A percentile compares a stretch with the other conserved stretches of the same genome.
phyloP scores from a whole-genome alignment of 345 rosid genomes.

The Limnanthes douglasii region DNA sequence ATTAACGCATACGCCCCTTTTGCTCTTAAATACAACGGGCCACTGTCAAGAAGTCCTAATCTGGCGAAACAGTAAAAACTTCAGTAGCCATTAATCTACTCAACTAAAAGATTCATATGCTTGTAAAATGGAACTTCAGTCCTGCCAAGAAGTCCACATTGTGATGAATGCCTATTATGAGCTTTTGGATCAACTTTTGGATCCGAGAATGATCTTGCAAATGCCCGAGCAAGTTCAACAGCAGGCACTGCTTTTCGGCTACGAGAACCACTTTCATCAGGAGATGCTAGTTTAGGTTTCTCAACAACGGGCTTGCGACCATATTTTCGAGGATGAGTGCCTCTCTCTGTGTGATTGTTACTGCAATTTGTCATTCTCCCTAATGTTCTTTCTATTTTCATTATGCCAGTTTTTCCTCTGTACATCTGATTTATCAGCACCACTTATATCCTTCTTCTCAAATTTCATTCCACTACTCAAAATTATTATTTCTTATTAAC shows the following conservation, averaged over 20 bases:
- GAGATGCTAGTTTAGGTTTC: slow-evolving; percentile 33
- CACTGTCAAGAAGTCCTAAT: too few species aligned
- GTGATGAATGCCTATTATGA: slow-evolving; percentile 18
- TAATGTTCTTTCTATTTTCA: slow-evolving; percentile 27
- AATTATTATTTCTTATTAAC: too few species aligned
- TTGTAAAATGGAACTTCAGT: slow-evolving; percentile 54
- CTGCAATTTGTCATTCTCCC: slow-evolving; percentile 28
- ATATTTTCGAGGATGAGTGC: slow-evolving; percentile 64
- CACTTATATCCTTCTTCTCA: slow-evolving; percentile 40
- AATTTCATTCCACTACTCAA: slow-evolving; percentile 32
- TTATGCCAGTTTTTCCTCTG: slow-evolving; percentile 53
- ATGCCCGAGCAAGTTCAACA: slow-evolving; percentile 64
- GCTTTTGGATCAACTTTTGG: slow-evolving; percentile 25
- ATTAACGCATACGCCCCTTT: too few species aligned
- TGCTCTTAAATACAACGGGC: too few species aligned
- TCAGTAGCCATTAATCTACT: slow-evolving; percentile 63
- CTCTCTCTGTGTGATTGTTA: slow-evolving; percentile 27
- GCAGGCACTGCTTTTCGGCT: slow-evolving; percentile 65
- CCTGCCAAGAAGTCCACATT: slow-evolving; percentile 22
- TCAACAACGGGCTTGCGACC: slow-evolving; percentile 50
- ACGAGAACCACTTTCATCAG: slow-evolving; percentile 29
- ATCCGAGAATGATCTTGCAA: slow-evolving; percentile 41
- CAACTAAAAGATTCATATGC: slow-evolving; percentile 29
- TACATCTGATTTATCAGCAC: slow-evolving; percentile 29
- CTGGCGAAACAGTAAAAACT: slow-evolving; percentile 3